Conservation (phyloP, 2,329 filamentous ascomycete species). For the Stagonosporopsis vannaccii region DNA sequence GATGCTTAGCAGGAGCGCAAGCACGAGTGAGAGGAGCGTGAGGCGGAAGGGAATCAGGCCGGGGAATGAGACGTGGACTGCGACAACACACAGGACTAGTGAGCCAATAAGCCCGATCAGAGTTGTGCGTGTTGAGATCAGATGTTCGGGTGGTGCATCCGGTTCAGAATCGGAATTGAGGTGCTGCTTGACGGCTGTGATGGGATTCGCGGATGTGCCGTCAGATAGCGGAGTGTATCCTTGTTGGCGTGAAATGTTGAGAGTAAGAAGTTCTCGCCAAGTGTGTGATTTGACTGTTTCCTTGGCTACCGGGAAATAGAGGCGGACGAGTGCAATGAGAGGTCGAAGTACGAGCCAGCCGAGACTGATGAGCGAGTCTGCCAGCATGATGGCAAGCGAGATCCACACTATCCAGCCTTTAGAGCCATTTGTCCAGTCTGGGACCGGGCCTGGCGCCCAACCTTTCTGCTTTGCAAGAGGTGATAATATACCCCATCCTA, state of each 20-base stretch:
- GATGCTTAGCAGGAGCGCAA: conserved; percentile 72
- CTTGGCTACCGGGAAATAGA: conserved; percentile 47
- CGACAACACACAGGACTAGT: conserved; percentile 78
- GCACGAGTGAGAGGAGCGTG: conserved; percentile 81
- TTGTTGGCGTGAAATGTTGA: conserved; percentile 44
- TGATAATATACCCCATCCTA: conserved; percentile 91
- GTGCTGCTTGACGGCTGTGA: conserved; percentile 42
- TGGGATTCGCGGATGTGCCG: conserved; percentile 27
- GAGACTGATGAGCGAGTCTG: conserved; percentile 88
- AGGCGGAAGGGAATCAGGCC: conserved; percentile 80
- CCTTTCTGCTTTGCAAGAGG: conserved; percentile 84
- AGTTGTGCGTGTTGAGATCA: conserved; percentile 76
- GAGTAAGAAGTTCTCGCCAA: conserved; percentile 46
- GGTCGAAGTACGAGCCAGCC: conserved; percentile 77
- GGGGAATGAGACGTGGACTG: conserved; percentile 85
- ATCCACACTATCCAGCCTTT: conserved; percentile 99
- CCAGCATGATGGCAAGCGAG: conserved; percentile 94
- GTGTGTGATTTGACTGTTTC: conserved; percentile 41
- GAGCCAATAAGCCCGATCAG: conserved; percentile 78
- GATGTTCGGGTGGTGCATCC: conserved; percentile 84
- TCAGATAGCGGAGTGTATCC: conserved; percentile 50
- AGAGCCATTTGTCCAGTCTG: conserved; percentile 89
- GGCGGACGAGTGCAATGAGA: conserved; percentile 57
- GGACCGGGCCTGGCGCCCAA: conserved; percentile 88
- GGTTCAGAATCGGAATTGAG: conserved; percentile 57